Conservation (phyloP, 768 basidiomycete genomes). For the Brasilioporus rufonigricans region DNA sequence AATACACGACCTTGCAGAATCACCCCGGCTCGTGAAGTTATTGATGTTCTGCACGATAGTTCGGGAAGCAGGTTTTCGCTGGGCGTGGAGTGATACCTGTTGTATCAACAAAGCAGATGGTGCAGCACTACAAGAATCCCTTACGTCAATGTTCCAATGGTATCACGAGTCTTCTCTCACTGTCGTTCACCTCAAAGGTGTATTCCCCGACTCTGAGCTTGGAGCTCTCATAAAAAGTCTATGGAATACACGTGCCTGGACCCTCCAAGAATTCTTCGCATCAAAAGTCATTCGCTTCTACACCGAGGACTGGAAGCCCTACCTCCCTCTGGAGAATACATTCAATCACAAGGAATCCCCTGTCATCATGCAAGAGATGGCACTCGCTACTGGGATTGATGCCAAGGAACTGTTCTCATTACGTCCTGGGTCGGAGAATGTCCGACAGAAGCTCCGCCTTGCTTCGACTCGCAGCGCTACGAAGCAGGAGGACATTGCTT, state of each 20-base stretch:
- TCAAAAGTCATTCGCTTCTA: slow-evolving; percentile 15
- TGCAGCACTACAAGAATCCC: slow-evolving; percentile 19
- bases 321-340: slow-evolving; percentile 3
- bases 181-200: slow-evolving; percentile 20
- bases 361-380: slow-evolving; percentile 21
- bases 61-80: slow-evolving; percentile 13
- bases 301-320: slow-evolving; percentile 21
- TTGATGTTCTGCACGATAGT: slow-evolving; percentile 15
- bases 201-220: slow-evolving; percentile 5
- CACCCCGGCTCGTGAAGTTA: slow-evolving; percentile 12
- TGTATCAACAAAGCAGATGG: slow-evolving; percentile 1
- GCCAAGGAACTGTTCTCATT: slow-evolving; percentile 8
- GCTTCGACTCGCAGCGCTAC: slow-evolving; percentile 25
- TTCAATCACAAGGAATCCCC: slow-evolving; percentile 21
- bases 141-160: slow-evolving; percentile 29
- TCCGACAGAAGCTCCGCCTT: slow-evolving; percentile 18
- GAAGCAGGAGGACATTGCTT: slow-evolving; percentile 23
- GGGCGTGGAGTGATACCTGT: neutral
- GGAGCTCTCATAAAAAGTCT: slow-evolving; percentile 9
- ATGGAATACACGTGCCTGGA: slow-evolving; percentile 29
- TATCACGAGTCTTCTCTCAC: slow-evolving; percentile 26
- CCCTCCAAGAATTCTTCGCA: slow-evolving; percentile 25
- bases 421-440: slow-evolving; percentile 12
- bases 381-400: slow-evolving; percentile 9
- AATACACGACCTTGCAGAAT: slow-evolving; percentile 7